Base-by-base conservation (phyloP, 2,329 filamentous ascomycete species). In the Exophiala mesophila region DNA sequence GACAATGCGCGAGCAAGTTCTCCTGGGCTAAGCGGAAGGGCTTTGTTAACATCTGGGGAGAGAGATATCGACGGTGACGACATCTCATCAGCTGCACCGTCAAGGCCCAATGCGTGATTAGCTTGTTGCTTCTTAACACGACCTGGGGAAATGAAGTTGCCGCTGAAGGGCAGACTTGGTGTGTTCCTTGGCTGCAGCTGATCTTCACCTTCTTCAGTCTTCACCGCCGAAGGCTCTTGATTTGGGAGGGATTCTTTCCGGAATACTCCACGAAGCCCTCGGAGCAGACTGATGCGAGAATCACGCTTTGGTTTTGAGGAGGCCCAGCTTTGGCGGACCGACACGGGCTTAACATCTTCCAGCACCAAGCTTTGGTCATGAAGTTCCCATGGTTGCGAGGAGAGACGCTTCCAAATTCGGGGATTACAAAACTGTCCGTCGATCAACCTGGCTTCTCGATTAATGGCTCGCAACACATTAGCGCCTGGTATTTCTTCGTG, bases 391-490 rank as follows among this genome's bases (percentile, higher is more conserved):
- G 36, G 35, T 26, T 29, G 39, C 10, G 39, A 37, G 17, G 36
- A 47, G 8, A 36, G 21, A 43, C 42, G 39, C 38, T 47, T 51
- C 36, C 39, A 36, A 15, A 13, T 28, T 34, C 33, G 17, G 35
- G 35, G 39, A 24, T 43, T 31, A 23, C 48, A 47, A 3, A 55
- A 45, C 4, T 36, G 26, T 15, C 52, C 52, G 41, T 55, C 47
- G 26, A 55, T 45, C 23, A 53, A 19, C 26, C 45, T 41, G n/a
- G 45, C 50, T 40, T 53, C 44, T 15, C 50, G 42, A 29, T 55
- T 47, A 30, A 39, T 41, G 19, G 49, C 46, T 19, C 49, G 42
- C 29, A 21, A 35, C 36, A 41, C 48, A 21, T 31, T 50, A 19
- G 39, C 35, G n/a, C 45, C 42, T 4, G 37, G 32, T 15, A 36